phyloP scores from a whole-genome alignment of 306 rosid species.

The Cyamopsis tetragonoloba region DNA sequence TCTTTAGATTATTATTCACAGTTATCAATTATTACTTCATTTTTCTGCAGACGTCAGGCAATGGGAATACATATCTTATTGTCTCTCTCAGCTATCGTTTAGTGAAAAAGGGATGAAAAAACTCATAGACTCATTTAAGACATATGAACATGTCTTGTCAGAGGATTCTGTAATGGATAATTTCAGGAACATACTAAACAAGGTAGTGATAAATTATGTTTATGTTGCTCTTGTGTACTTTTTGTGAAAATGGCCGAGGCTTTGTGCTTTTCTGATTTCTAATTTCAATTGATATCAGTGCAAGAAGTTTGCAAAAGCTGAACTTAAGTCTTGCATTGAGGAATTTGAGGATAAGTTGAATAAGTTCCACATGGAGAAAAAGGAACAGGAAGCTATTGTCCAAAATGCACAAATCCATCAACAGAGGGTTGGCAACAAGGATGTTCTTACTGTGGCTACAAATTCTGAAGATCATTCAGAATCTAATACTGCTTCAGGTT shows the following conservation, averaged over 20 bases:
- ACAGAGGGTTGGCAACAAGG: slow-evolving; percentile 46
- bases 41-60: slow-evolving; percentile 63
- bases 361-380: slow-evolving; percentile 73
- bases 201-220: slow-evolving; percentile 60
- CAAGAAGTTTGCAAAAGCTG: slow-evolving; percentile 91
- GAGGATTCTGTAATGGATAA: slow-evolving; percentile 85
- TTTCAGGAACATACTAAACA: slow-evolving; percentile 69
- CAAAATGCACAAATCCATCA: slow-evolving; percentile 80
- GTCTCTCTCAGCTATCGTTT: slow-evolving; percentile 92
- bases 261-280: slow-evolving; percentile 7
- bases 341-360: slow-evolving; percentile 93
- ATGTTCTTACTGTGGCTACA: slow-evolving; percentile 27
- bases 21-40: slow-evolving; percentile 8
- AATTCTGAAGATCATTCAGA: slow-evolving; percentile 41
- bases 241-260: neutral
- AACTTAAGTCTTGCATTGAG: slow-evolving; percentile 71
- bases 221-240: slow-evolving; percentile 18
- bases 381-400: slow-evolving; percentile 80
- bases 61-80: slow-evolving; percentile 84
- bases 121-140: slow-evolving; percentile 79
- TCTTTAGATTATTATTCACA: neutral
- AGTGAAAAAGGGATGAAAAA: slow-evolving; percentile 93
- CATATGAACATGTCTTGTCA: slow-evolving; percentile 68
- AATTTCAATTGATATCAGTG: slow-evolving; percentile 41
- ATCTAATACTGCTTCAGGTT: slow-evolving; percentile 64